Conservation (phyloP, 2,329 filamentous ascomycete species). For the Exophiala sideris region DNA sequence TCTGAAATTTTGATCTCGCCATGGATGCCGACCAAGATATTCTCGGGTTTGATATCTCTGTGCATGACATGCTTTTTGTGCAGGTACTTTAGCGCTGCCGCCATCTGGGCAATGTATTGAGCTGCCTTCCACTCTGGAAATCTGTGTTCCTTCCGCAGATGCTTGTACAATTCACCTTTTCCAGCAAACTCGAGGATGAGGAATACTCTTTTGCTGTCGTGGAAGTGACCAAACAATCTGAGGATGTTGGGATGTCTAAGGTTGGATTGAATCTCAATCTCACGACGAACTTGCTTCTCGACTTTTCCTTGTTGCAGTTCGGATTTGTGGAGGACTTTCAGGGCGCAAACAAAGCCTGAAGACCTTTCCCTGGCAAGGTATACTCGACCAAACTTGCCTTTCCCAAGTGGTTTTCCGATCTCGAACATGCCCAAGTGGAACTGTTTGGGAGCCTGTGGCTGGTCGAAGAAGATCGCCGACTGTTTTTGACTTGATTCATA, state of each 20-base stretch:
- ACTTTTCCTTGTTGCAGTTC: slow-evolving; percentile 77
- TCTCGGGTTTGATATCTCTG: slow-evolving; percentile 95
- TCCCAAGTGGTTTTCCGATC: slow-evolving; percentile 79
- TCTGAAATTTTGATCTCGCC: slow-evolving; percentile 98
- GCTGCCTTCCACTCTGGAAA: slow-evolving; percentile 85
- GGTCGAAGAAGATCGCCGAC: slow-evolving; percentile 49
- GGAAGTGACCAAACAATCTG: slow-evolving; percentile 80
- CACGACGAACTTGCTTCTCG: slow-evolving; percentile 81
- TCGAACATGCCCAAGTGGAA: slow-evolving; percentile 94
- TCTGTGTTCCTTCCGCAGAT: slow-evolving; percentile 70
- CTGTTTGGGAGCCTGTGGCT: slow-evolving; percentile 52
- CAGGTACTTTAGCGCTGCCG: slow-evolving; percentile 81
- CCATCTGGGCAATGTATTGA: slow-evolving; percentile 86
- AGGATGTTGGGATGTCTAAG: slow-evolving; percentile 82
- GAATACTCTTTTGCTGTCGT: slow-evolving; percentile 84
- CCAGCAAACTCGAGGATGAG: slow-evolving; percentile 83
- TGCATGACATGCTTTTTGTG: slow-evolving; percentile 98
- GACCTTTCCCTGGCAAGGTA: slow-evolving; percentile 78
- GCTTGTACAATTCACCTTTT: slow-evolving; percentile 84
- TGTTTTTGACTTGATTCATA: slow-evolving; percentile 27
- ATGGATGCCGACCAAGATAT: slow-evolving; percentile 92
- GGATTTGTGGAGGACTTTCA: slow-evolving; percentile 82
- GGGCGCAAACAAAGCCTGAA: slow-evolving; percentile 77
- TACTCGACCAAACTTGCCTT: slow-evolving; percentile 83
- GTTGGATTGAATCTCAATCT: slow-evolving; percentile 88